These are phyloP conservation scores for Acanthamoeba rhysodes DNA, from an alignment of 208 protist genomes.

Conservation along the genomic window DNA sequence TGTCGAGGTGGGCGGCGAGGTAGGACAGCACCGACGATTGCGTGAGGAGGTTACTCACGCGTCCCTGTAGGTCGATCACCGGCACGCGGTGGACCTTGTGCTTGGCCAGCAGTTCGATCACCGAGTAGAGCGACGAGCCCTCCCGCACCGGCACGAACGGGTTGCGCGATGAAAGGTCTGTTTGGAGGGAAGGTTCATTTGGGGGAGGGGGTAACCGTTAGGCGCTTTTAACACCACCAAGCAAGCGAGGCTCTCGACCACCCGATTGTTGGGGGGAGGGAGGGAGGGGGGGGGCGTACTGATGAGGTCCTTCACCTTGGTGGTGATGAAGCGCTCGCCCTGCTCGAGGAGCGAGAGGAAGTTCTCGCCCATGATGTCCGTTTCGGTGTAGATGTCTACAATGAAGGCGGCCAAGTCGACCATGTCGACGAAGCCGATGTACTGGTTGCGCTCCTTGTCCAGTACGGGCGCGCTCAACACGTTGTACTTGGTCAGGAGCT, in stretches of 20 bases:
- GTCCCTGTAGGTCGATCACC: neutral
- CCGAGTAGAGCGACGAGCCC: neutral
- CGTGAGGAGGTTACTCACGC: neutral
- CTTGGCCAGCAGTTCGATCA: constrained; percentile 17
- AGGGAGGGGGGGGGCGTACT: neutral
- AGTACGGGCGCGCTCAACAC: neutral
- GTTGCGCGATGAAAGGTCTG: neutral
- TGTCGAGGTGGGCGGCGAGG: neutral
- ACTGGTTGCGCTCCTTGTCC: constrained; percentile 2
- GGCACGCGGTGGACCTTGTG: constrained; percentile 42
- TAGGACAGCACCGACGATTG: neutral
- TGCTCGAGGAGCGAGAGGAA: constrained; percentile 15
- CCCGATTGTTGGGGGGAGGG: too few species aligned
- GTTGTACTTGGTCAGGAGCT: neutral
- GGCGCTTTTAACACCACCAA: neutral
- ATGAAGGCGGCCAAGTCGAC: constrained; percentile 8
- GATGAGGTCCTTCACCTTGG: constrained; percentile 11
- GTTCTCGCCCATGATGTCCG: neutral
- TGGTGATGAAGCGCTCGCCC: constrained; percentile 50
- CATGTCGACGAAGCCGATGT: constrained; percentile 26
- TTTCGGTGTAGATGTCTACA: constrained; percentile 2
- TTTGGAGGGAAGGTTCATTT: too few species aligned
- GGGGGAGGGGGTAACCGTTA: neutral
- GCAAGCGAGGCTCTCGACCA: neutral
- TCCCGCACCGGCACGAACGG: constrained; percentile 15